These are phyloP conservation scores for Ceratocystis cacaofunesta DNA, from an alignment of 2,329 filamentous ascomycete species.

Conservation along the genomic window DNA sequence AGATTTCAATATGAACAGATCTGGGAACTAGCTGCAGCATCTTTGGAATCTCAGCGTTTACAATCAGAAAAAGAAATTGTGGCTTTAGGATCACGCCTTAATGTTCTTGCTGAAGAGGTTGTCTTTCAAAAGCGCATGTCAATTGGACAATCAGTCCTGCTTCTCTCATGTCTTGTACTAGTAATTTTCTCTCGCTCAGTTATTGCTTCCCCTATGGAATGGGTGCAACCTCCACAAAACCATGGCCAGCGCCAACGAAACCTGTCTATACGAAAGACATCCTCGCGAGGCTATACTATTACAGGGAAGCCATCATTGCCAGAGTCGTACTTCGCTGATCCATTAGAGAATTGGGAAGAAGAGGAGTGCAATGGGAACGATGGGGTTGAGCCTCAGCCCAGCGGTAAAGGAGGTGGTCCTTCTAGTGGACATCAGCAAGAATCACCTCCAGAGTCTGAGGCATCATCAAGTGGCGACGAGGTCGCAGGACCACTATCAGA, in stretches of 20 bases:
- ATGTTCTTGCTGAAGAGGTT: slow-evolving; percentile 84
- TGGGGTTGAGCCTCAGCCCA: neutral
- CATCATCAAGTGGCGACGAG: neutral
- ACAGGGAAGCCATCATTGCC: neutral
- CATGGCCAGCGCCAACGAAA: neutral
- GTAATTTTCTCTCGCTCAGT: slow-evolving; percentile 56
- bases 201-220: slow-evolving; percentile 11
- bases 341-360: neutral
- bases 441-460: slow-evolving; percentile 7
- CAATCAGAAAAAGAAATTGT: slow-evolving; percentile 70
- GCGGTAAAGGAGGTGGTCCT: neutral
- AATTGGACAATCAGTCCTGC: slow-evolving; percentile 75
- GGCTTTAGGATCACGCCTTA: slow-evolving; percentile 65
- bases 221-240: neutral
- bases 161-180: slow-evolving; percentile 73
- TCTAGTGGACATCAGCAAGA: neutral
- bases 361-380: neutral
- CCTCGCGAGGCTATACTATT: neutral
- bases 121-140: slow-evolving; percentile 79
- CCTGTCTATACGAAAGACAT: neutral
- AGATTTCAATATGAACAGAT: slow-evolving; percentile 85
- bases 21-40: slow-evolving; percentile 89
- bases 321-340: neutral
- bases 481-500: neutral
- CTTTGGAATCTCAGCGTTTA: slow-evolving; percentile 76